phyloP scores from a whole-genome alignment of 1,139 yeast genomes.

The Saccharomycopsis phalli region DNA sequence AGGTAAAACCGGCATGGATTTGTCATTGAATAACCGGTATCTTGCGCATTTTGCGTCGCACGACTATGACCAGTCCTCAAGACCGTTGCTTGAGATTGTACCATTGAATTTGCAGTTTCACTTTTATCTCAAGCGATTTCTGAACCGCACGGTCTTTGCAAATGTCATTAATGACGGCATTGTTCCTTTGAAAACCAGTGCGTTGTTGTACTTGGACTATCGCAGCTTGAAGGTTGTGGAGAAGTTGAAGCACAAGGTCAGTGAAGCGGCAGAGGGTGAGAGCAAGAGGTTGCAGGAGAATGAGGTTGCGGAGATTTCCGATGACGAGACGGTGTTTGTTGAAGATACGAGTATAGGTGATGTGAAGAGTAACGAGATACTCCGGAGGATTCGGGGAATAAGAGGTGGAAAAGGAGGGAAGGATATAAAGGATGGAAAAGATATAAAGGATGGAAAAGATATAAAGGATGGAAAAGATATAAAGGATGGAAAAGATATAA shows the following conservation, averaged over 20 bases:
- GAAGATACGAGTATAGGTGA: too few relatives aligned
- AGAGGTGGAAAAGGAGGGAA: too few relatives aligned
- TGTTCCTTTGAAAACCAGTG: slow-evolving; percentile 84
- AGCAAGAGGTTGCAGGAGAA: not conserved
- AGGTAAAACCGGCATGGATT: slow-evolving; percentile 90
- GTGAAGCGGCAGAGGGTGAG: slow-evolving; percentile 17
- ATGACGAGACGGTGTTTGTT: too few relatives aligned
- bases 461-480: too few relatives aligned
- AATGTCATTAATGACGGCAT: slow-evolving; percentile 84
- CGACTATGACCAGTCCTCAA: not conserved
- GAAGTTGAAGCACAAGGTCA: not conserved
- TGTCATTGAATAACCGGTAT: slow-evolving; percentile 44
- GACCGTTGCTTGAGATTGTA: slow-evolving; percentile 60
- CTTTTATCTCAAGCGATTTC: slow-evolving; percentile 50
- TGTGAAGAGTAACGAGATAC: too few relatives aligned
- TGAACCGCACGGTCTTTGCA: slow-evolving; percentile 66
- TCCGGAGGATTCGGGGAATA: too few relatives aligned
- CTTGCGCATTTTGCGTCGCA: slow-evolving; percentile 23
- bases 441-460: too few relatives aligned
- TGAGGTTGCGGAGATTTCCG: too few relatives aligned
- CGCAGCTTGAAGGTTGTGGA: slow-evolving; percentile 32
- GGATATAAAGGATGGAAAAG: too few relatives aligned
- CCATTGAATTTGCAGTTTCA: slow-evolving; percentile 76
- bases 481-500: too few relatives aligned
- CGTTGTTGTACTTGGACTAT: slow-evolving; percentile 69